phyloP scores from a whole-genome alignment of 768 basidiomycete species.

The Tylopilus vinaceipallidus region DNA sequence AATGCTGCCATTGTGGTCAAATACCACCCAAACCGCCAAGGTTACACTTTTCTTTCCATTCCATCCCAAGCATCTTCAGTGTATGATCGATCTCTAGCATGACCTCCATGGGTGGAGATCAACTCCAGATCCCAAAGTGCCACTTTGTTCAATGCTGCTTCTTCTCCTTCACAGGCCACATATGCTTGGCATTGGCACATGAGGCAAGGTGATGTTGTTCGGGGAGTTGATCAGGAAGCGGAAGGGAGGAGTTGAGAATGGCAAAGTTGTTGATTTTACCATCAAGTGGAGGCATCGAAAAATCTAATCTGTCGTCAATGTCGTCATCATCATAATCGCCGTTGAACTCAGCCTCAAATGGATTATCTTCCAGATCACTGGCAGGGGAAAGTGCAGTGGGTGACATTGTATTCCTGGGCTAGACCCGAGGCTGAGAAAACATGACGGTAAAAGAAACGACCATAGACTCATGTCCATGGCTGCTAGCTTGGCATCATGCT shows the following conservation, averaged over 20 bases:
- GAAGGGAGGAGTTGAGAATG: constrained; percentile 86
- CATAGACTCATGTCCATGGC: constrained; percentile 65
- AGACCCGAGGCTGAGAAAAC: constrained; percentile 6
- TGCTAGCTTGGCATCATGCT: constrained; percentile 73
- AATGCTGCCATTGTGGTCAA: constrained; percentile 29
- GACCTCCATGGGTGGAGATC: constrained; percentile 97
- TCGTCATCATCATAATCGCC: constrained; percentile 43
- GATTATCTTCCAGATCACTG: constrained; percentile 66
- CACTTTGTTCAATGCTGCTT: constrained; percentile 83
- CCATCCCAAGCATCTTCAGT: constrained; percentile 86
- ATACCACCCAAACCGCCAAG: constrained; percentile 69
- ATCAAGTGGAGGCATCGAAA: constrained; percentile 39
- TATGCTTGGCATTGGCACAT: constrained; percentile 51
- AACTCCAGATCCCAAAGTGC: constrained; percentile 97
- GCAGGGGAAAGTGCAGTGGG: constrained; percentile 66
- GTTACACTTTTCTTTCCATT: constrained; percentile 92
- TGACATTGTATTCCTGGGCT: constrained; percentile 72
- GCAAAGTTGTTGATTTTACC: constrained; percentile 65
- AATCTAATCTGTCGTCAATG: constrained; percentile 52
- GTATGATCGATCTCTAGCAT: constrained; percentile 99
- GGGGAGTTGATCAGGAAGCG: constrained; percentile 59
- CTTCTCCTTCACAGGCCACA: constrained; percentile 54
- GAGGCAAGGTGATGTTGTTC: constrained; percentile 73
- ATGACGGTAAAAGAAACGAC: no score
- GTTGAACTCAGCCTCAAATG: constrained; percentile 72